Percentiles rank a stretch among this genome's conserved stretches.
phyloP scores from a whole-genome alignment of 192 early-diverging fungal species.

The Entophlyctis luteolus region DNA sequence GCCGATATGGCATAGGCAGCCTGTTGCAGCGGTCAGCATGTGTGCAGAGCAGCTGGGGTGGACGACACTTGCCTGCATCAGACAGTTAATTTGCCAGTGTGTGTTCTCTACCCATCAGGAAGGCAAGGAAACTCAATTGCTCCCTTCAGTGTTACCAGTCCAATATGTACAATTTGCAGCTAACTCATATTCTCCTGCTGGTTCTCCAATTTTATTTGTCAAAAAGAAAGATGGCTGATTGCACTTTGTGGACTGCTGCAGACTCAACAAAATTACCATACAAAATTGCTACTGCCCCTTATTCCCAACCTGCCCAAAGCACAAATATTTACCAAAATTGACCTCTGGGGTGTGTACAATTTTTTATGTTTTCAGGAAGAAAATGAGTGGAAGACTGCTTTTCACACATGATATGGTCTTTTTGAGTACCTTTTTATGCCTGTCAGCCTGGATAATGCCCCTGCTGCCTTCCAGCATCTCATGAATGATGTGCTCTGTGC shows the following conservation, averaged over 20 bases:
- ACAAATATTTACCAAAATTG: constrained; percentile 24
- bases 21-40: too few species aligned
- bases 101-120: too few species aligned
- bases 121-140: too few species aligned
- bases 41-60: too few species aligned
- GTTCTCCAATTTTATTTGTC: constrained; percentile 39
- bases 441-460: constrained; percentile 26
- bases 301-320: constrained; percentile 23
- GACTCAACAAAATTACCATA: constrained; percentile 34
- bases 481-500: constrained; percentile 50
- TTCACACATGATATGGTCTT: too few species aligned
- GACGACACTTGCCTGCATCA: too few species aligned
- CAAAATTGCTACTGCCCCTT: constrained; percentile 41
- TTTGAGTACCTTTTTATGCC: constrained; percentile 15
- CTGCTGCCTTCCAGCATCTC: constrained; percentile 51
- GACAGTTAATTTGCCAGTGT: too few species aligned
- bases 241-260: constrained; percentile 38
- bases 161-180: too few species aligned
- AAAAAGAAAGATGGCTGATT: constrained; percentile 38
- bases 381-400: too few species aligned
- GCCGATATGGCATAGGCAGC: too few species aligned
- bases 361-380: too few species aligned
- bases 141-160: too few species aligned
- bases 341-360: constrained; percentile 15
- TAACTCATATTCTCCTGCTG: constrained; percentile 19